Conservation (phyloP, 257 asterid species). For the Thymus quinquecostatus region DNA sequence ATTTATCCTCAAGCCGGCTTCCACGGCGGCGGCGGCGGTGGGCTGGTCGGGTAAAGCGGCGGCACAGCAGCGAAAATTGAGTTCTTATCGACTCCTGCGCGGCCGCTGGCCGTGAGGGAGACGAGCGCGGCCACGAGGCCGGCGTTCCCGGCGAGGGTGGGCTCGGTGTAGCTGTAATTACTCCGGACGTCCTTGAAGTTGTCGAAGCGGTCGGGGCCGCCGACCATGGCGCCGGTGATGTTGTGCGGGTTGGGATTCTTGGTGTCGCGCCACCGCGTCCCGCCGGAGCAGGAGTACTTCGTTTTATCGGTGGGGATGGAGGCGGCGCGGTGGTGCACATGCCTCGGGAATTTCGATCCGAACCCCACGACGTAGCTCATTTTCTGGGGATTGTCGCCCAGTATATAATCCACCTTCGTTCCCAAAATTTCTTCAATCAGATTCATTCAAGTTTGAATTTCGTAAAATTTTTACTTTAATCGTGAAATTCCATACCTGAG, state of each 20-base stretch:
- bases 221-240: slow-evolving; percentile 83
- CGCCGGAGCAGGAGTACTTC: slow-evolving; percentile 76
- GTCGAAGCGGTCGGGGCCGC: slow-evolving; percentile 86
- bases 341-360: slow-evolving; percentile 65
- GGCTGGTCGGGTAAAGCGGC: slow-evolving; percentile 57
- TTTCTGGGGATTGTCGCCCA: slow-evolving; percentile 71
- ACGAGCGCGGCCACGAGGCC: slow-evolving; percentile 87
- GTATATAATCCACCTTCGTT: slow-evolving; percentile 56
- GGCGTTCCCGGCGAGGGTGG: slow-evolving; percentile 88
- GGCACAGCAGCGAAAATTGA: slow-evolving; percentile 75
- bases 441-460: too few relatives aligned
- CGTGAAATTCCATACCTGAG: slow-evolving; percentile 48
- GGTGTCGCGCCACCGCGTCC: slow-evolving; percentile 73
- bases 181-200: slow-evolving; percentile 60
- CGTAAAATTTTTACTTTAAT: too few relatives aligned
- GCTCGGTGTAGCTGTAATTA: slow-evolving; percentile 79
- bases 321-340: slow-evolving; percentile 92
- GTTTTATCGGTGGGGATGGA: slow-evolving; percentile 58
- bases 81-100: slow-evolving; percentile 63
- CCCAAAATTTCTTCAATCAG: neutral
- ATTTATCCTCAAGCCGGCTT: slow-evolving; percentile 30
- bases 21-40: slow-evolving; percentile 96
- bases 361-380: slow-evolving; percentile 89
- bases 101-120: slow-evolving; percentile 65
- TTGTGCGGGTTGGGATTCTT: slow-evolving; percentile 59